Conservation (phyloP, 2,329 filamentous ascomycete genomes). For the Scytalidium sp. region DNA sequence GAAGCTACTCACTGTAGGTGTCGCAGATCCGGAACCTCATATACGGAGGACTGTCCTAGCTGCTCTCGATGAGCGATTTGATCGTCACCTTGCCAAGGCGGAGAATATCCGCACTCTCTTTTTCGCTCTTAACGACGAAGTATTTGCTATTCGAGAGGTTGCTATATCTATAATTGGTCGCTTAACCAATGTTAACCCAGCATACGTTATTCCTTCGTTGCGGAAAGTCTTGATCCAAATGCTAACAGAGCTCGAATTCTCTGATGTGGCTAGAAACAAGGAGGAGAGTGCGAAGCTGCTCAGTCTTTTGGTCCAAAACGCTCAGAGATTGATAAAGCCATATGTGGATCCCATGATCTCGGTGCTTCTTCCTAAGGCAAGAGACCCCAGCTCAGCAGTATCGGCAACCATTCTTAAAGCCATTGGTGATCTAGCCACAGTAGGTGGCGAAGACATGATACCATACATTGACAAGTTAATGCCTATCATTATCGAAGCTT, state of each 20-base stretch:
- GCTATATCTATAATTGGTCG: slow-evolving; percentile 96
- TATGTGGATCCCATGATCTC: slow-evolving; percentile 97
- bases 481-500: slow-evolving; percentile 88
- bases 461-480: slow-evolving; percentile 89
- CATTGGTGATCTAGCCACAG: slow-evolving; percentile 88
- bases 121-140: slow-evolving; percentile 91
- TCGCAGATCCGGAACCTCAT: slow-evolving; percentile 85
- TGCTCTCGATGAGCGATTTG: slow-evolving; percentile 89
- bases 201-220: slow-evolving; percentile 94
- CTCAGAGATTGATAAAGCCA: slow-evolving; percentile 88
- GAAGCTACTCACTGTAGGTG: slow-evolving; percentile 89
- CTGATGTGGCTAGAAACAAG: slow-evolving; percentile 89
- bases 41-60: slow-evolving; percentile 87
- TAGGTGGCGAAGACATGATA: slow-evolving; percentile 91
- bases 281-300: slow-evolving; percentile 94
- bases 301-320: slow-evolving; percentile 88
- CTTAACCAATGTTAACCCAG: slow-evolving; percentile 85
- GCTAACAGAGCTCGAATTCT: slow-evolving; percentile 93
- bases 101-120: slow-evolving; percentile 97
- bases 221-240: slow-evolving; percentile 95
- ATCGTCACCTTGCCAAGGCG: slow-evolving; percentile 92
- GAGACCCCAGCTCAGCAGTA: slow-evolving; percentile 80
- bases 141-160: slow-evolving; percentile 88
- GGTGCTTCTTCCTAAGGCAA: slow-evolving; percentile 89
- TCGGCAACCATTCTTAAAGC: slow-evolving; percentile 94